Conservation (phyloP, 805 yeast genomes). For the Jamesozyma lodderae region DNA sequence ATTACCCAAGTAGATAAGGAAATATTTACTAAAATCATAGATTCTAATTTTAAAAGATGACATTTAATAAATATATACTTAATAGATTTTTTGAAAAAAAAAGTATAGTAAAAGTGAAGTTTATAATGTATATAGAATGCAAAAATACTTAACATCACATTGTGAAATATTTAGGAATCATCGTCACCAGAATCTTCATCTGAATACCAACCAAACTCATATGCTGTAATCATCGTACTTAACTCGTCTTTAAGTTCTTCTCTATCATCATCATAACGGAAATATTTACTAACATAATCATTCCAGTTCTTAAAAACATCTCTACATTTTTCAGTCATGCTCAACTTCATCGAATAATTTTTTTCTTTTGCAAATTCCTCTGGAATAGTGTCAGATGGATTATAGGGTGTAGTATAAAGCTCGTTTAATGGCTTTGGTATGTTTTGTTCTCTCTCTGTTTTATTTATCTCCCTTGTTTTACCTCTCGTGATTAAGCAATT, state of each 20-base stretch:
- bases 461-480: not conserved
- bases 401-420: slow-evolving; percentile 15
- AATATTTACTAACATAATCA: slow-evolving; percentile 24
- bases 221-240: slow-evolving; percentile 36
- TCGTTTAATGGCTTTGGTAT: not conserved
- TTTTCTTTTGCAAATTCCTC: slow-evolving; percentile 9
- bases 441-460: slow-evolving; percentile 1
- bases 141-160: not conserved
- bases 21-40: too few relatives aligned
- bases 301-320: slow-evolving; percentile 26
- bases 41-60: too few relatives aligned
- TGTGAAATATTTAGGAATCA: too few relatives aligned
- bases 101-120: too few relatives aligned
- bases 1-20: too few relatives aligned
- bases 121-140: too few relatives aligned
- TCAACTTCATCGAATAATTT: slow-evolving; percentile 9
- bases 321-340: slow-evolving; percentile 24
- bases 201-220: slow-evolving; percentile 44
- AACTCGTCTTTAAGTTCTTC: slow-evolving; percentile 45
- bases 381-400: slow-evolving; percentile 26
- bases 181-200: slow-evolving; percentile 40
- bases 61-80: too few relatives aligned
- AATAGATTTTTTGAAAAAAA: too few relatives aligned
- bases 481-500: slow-evolving; percentile 16
- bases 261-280: slow-evolving; percentile 38